These are phyloP conservation scores for Vitis rotundifolia DNA, from an alignment of 164 flowering plant species.

Conservation along the genomic window DNA sequence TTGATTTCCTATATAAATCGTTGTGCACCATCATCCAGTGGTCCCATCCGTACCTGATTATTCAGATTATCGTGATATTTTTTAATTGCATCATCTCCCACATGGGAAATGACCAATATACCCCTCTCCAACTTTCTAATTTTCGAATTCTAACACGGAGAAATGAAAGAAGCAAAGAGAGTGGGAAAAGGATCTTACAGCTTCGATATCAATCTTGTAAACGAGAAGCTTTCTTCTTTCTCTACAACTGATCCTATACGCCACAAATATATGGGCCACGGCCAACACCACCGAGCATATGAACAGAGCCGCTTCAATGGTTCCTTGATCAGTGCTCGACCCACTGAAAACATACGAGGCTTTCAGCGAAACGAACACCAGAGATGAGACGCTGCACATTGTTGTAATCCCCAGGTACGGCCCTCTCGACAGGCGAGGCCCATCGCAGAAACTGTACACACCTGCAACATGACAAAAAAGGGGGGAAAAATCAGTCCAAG, in stretches of 20 bases:
- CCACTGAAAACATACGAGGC: slow-evolving; percentile 60
- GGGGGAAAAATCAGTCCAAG: background rate
- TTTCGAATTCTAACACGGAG: background rate
- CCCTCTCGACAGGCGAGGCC: slow-evolving; percentile 71
- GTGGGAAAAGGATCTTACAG: slow-evolving; percentile 57
- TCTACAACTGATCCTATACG: slow-evolving; percentile 84
- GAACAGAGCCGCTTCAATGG: slow-evolving; percentile 63
- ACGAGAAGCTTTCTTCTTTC: slow-evolving; percentile 87
- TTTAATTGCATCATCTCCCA: no score
- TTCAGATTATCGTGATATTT: no score
- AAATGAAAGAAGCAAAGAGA: slow-evolving; percentile 2
- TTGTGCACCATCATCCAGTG: no score
- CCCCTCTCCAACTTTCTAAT: background rate
- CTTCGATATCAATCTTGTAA: slow-evolving; percentile 93
- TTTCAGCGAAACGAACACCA: slow-evolving; percentile 67
- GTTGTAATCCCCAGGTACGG: slow-evolving; percentile 75
- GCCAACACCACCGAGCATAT: slow-evolving; percentile 64
- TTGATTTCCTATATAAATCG: no score
- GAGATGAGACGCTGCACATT: slow-evolving; percentile 63
- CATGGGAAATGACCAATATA: background rate
- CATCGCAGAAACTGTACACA: slow-evolving; percentile 84
- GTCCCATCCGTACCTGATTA: no score
- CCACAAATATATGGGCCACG: slow-evolving; percentile 72
- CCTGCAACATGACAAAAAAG: slow-evolving; percentile 36
- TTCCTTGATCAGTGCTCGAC: slow-evolving; percentile 12